phyloP scores from a whole-genome alignment of 148 eudicot genomes.

The Cornus kousa region DNA sequence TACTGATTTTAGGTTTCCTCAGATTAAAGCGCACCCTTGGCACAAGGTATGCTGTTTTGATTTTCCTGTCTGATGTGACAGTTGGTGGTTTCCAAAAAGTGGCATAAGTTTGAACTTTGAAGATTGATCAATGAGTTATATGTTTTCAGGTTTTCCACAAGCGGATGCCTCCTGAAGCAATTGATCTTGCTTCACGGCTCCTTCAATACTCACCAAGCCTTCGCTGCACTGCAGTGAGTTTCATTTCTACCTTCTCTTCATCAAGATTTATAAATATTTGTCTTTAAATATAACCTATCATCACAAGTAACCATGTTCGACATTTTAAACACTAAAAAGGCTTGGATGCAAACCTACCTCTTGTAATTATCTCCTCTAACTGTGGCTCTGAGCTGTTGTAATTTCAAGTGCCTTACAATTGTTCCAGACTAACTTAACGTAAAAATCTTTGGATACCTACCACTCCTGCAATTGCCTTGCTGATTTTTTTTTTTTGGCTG shows the following conservation, averaged over 20 bases:
- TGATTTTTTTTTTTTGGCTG: slow-evolving; percentile 9
- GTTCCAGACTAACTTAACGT: not conserved
- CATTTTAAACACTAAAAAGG: not conserved
- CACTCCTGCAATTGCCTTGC: not conserved
- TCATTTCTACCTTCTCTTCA: not conserved
- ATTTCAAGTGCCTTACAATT: not conserved
- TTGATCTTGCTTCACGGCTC: slow-evolving; percentile 84
- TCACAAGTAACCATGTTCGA: not conserved
- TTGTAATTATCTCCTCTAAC: not conserved
- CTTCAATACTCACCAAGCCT: slow-evolving; percentile 91
- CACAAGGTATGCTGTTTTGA: slow-evolving; percentile 61
- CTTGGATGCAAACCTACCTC: not conserved
- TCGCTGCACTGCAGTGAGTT: slow-evolving; percentile 90
- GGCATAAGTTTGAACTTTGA: not conserved
- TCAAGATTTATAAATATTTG: not conserved
- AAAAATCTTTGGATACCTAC: not conserved
- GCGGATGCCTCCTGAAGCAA: slow-evolving; percentile 85
- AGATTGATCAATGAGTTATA: slow-evolving; percentile 8
- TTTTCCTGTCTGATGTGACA: not conserved
- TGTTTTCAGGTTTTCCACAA: slow-evolving; percentile 75
- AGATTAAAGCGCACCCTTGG: slow-evolving; percentile 95
- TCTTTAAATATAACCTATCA: not conserved
- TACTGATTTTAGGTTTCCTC: slow-evolving; percentile 95
- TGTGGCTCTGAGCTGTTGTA: not conserved
- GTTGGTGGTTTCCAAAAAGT: not conserved